phyloP scores from a whole-genome alignment of 352 stramenopile species.

The Pythium rhizo-oryzae region DNA sequence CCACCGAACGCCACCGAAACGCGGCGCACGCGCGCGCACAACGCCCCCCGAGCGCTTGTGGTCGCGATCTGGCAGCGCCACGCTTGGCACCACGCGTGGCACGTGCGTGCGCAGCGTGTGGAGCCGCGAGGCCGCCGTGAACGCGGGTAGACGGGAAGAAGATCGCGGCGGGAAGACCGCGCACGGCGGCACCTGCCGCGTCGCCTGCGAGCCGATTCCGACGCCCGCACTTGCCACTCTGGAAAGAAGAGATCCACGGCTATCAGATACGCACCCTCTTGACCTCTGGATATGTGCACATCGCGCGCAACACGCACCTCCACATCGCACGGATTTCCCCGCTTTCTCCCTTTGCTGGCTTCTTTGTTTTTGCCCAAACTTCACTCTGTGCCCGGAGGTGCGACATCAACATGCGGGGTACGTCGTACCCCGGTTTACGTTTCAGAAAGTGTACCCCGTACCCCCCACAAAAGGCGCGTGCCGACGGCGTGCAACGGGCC shows the following conservation, averaged over 20 bases:
- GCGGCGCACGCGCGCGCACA: not conserved
- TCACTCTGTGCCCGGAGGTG: constrained; percentile 2
- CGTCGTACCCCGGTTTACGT: not conserved
- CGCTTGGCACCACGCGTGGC: not conserved
- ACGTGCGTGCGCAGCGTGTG: not conserved
- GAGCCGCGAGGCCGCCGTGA: not conserved
- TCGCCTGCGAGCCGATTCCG: constrained; percentile 26
- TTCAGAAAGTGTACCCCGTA: constrained; percentile 8
- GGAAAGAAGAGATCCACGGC: not conserved
- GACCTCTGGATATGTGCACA: not conserved
- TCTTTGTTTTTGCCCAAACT: not conserved
- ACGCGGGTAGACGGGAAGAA: not conserved
- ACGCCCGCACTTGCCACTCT: constrained; percentile 24
- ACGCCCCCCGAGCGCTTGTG: not conserved
- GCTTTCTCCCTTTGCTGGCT: not conserved
- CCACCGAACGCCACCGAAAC: constrained; percentile 3
- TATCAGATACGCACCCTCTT: not conserved
- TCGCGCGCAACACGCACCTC: constrained; percentile 9
- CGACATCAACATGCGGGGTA: constrained; percentile 12
- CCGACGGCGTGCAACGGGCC: constrained; percentile 14
- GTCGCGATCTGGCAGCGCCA: not conserved
- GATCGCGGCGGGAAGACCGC: not conserved
- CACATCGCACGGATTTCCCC: constrained; percentile 20
- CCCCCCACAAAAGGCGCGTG: not conserved
- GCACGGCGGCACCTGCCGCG: not conserved